phyloP scores from a whole-genome alignment of 768 basidiomycete genomes.

The Pleurotus eryngii region DNA sequence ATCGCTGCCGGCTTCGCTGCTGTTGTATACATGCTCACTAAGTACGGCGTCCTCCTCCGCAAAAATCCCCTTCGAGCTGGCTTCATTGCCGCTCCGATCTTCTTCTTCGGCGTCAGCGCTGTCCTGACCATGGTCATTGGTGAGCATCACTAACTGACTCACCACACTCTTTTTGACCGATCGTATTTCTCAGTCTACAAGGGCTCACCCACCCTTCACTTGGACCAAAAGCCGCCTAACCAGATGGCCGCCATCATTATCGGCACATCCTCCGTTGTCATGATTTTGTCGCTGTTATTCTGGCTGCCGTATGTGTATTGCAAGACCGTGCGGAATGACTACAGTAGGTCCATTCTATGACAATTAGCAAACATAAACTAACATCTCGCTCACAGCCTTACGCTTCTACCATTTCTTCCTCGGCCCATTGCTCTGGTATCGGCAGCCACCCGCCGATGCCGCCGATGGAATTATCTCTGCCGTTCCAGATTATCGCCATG shows the following conservation, averaged over 20 bases:
- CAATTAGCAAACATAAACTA: no score
- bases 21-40: constrained; percentile 19
- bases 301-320: constrained; percentile 26
- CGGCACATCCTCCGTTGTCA: constrained; percentile 17
- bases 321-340: constrained; percentile 24
- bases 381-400: constrained; percentile 11
- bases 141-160: constrained; percentile 1
- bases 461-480: constrained; percentile 7
- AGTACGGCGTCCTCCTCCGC: constrained; percentile 22
- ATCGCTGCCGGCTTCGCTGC: constrained; percentile 20
- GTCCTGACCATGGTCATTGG: constrained; percentile 24
- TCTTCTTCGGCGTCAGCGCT: constrained; percentile 24
- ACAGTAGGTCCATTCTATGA: constrained; percentile 12
- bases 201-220: constrained; percentile 20
- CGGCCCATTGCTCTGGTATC: constrained; percentile 23
- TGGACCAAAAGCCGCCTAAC: constrained; percentile 13
- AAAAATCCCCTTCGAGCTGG: constrained; percentile 18
- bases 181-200: constrained; percentile 15
- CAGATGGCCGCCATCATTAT: constrained; percentile 20
- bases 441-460: constrained; percentile 20
- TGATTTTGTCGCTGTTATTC: constrained; percentile 20
- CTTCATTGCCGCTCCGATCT: constrained; percentile 21
- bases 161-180: background rate
- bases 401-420: constrained; percentile 28
- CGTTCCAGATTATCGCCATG: constrained; percentile 25